Evolutionary conservation across 345 rosid species (phyloP), one percentile per base, ranked within the genome.

Genomic region (Diplotaxis tenuifolia): DNA sequence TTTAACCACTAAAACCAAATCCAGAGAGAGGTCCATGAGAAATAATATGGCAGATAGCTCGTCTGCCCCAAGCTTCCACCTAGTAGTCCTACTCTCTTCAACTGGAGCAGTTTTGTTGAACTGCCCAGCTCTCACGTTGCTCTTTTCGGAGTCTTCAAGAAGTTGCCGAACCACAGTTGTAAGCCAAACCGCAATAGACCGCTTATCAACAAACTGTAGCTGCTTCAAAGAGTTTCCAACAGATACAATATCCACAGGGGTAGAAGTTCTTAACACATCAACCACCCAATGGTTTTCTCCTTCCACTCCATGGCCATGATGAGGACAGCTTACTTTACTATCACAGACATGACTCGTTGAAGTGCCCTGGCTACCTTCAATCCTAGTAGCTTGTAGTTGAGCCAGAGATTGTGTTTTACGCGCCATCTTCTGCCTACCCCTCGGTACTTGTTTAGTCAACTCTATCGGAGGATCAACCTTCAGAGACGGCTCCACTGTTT

Each of bases 331-430:
- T 64, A 83, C 83, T 84, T 86, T 96, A 57, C 68, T 90, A 72
- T 90, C 95, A 83, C 95, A 88, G 27, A 90, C 83, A 72, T 92
- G 99, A 77, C 99, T 95, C 9, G 98, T 87, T 34, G 99, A 92
- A 65, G 96, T 96, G 55, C 98, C 99, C 80, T 86, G 98, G 83
- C 98, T 95, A 83, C 90, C 90, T 80, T 95, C 98, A 76, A 95
- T 92, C 80, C 99, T 85, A 78, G 92, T 87, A 82, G 96, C 86
- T 61, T 93, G 94, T 81, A 95, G 75, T 52, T 95, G 97, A 78
- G 98, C 91, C 71, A 95, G 90, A 59, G 92, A 88, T 73, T 87
- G 97, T 57, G 92, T 92, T 82, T 86, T 94, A 16, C 90, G 98
- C 10, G 81, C 95, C 78, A 81, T 58, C 82, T 94, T 95, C 70